A percentile compares a stretch with the other conserved stretches of the same genome.
Evolutionary conservation across 495 filamentous ascomycete species (phyloP).

Genomic region (Neurospora discreta): DNA sequence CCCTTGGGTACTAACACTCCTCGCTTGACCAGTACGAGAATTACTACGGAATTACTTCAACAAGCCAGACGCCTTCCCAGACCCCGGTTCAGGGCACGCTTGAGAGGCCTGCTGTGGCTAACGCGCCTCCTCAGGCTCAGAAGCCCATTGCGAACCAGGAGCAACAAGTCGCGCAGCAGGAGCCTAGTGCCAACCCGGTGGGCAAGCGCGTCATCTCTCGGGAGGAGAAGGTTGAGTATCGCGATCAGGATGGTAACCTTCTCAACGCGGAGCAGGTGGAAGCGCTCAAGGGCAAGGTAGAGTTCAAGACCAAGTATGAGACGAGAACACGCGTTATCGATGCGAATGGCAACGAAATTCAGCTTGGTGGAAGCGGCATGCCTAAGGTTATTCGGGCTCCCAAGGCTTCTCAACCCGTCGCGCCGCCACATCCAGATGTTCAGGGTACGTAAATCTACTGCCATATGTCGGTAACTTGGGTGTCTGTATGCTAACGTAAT

Average conservation of each 20-base stretch:
- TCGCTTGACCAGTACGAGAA: slow-evolving; percentile 28
- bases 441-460: slow-evolving; percentile 38
- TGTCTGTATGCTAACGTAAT: slow-evolving; percentile 27
- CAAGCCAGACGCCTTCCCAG: slow-evolving; percentile 20
- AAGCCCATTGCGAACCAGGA: slow-evolving; percentile 10
- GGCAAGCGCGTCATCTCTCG: slow-evolving; percentile 48
- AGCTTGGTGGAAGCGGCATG: slow-evolving; percentile 24
- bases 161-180: slow-evolving; percentile 7
- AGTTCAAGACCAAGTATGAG: slow-evolving; percentile 90
- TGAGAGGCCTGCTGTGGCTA: not conserved
- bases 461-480: slow-evolving; percentile 41
- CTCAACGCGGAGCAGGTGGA: slow-evolving; percentile 75
- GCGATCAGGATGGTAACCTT: slow-evolving; percentile 87
- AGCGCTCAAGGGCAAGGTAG: slow-evolving; percentile 78
- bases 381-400: slow-evolving; percentile 7
- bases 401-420: slow-evolving; percentile 29
- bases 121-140: slow-evolving; percentile 6
- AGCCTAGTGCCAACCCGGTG: slow-evolving; percentile 11
- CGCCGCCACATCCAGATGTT: slow-evolving; percentile 76
- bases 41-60: slow-evolving; percentile 23
- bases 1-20: slow-evolving; percentile 9
- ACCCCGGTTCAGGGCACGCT: slow-evolving; percentile 7
- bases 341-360: slow-evolving; percentile 57
- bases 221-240: slow-evolving; percentile 86
- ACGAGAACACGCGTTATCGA: slow-evolving; percentile 80